Conservation (phyloP, 495 filamentous ascomycete species). For the Eremomyces bilateralis region DNA sequence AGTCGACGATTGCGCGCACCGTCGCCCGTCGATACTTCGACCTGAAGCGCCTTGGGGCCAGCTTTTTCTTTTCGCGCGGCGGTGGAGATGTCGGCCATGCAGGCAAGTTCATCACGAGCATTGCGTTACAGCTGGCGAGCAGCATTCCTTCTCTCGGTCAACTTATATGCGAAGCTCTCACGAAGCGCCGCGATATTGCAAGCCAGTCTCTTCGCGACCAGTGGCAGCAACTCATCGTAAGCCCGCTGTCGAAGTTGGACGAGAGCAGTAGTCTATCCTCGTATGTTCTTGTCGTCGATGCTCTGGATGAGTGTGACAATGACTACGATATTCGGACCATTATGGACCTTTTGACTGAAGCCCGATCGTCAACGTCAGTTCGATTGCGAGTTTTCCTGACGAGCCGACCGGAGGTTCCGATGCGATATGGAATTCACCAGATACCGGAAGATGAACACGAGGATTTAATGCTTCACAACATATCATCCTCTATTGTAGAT, state of each 20-base stretch:
- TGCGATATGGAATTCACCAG: slow-evolving; percentile 11
- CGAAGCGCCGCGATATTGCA: slow-evolving; percentile 9
- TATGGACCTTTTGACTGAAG: slow-evolving; percentile 9
- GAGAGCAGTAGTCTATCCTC: not conserved
- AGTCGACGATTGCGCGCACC: too few species aligned
- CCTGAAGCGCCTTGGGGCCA: slow-evolving; percentile 3
- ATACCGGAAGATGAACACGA: slow-evolving; percentile 5
- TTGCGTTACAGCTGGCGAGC: slow-evolving; percentile 22
- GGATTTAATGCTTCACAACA: slow-evolving; percentile 12
- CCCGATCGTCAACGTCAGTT: slow-evolving; percentile 1
- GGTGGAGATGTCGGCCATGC: too few species aligned
- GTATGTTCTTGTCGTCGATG: slow-evolving; percentile 8
- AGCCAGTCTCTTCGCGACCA: too few species aligned
- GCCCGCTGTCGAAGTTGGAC: too few species aligned
- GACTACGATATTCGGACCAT: slow-evolving; percentile 10
- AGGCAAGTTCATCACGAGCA: too few species aligned
- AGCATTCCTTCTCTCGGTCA: slow-evolving; percentile 12
- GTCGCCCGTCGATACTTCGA: slow-evolving; percentile 1
- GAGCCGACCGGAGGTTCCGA: slow-evolving; percentile 13
- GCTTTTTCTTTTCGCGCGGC: too few species aligned
- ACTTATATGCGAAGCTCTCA: slow-evolving; percentile 19
- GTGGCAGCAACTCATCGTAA: too few species aligned
- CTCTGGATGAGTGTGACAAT: slow-evolving; percentile 11
- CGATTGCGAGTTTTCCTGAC: too few species aligned
- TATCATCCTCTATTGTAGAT: slow-evolving; percentile 8